Percentiles rank a stretch among this genome's conserved stretches.
phyloP scores from a whole-genome alignment of 2,329 filamentous ascomycete genomes.

The Ophiostoma quercus region DNA sequence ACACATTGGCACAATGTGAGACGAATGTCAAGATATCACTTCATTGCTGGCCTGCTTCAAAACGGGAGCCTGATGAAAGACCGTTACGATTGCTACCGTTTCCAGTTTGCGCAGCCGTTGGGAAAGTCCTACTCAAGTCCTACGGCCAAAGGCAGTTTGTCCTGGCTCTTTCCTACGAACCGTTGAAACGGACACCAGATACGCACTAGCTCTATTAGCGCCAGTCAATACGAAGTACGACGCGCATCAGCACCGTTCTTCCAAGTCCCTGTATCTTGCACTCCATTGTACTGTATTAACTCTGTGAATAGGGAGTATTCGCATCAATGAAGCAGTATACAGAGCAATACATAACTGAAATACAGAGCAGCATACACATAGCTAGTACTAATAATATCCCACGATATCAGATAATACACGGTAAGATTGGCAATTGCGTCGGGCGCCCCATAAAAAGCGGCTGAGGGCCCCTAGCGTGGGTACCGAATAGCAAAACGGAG shows the following conservation, averaged over 20 bases:
- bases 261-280: background rate
- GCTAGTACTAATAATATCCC: background rate
- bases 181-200: background rate
- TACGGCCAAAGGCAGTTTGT: background rate
- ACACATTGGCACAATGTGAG: background rate
- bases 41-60: background rate
- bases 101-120: background rate
- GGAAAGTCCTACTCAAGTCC: slow-evolving; percentile 15
- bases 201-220: background rate
- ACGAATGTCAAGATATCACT: background rate
- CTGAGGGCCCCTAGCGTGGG: slow-evolving; percentile 21
- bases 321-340: too few species aligned
- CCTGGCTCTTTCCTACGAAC: background rate
- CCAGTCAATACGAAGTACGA: background rate
- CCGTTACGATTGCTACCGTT: background rate
- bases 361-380: too few species aligned
- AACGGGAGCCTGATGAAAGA: too few species aligned
- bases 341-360: too few species aligned
- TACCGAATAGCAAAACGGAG: slow-evolving; percentile 20
- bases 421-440: slow-evolving; percentile 15
- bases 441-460: slow-evolving; percentile 23
- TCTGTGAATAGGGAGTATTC: too few species aligned
- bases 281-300: background rate
- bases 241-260: background rate
- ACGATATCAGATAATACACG: background rate